Conservation (phyloP, 768 basidiomycete species). For the Boletus coccyginus region DNA sequence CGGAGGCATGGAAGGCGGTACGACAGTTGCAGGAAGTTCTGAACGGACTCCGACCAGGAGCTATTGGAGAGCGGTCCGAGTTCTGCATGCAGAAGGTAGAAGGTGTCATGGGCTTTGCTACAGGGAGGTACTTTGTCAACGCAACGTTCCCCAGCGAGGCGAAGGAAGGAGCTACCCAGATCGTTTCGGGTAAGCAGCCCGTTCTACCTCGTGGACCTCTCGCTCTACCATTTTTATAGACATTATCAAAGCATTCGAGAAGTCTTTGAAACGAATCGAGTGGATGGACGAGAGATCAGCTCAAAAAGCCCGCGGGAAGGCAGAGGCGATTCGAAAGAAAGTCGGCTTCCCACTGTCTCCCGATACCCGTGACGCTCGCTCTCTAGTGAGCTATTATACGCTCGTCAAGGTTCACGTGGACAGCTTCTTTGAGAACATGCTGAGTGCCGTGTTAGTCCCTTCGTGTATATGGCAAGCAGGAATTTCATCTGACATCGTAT, state of each 20-base stretch:
- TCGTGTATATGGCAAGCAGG: neutral
- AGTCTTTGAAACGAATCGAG: conserved; percentile 64
- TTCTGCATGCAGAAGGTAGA: conserved; percentile 78
- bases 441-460: conserved; percentile 52
- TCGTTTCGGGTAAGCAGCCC: conserved; percentile 64
- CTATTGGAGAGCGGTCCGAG: conserved; percentile 77
- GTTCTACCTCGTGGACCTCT: neutral
- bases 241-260: conserved; percentile 81
- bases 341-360: conserved; percentile 92
- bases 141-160: conserved; percentile 78
- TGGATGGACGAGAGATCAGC: conserved; percentile 94
- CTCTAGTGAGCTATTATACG: conserved; percentile 73
- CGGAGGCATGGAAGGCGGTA: conserved; percentile 76
- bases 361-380: conserved; percentile 66
- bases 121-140: conserved; percentile 87
- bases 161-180: conserved; percentile 72
- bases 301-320: conserved; percentile 81
- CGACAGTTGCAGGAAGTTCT: conserved; percentile 69
- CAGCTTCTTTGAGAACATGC: conserved; percentile 83
- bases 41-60: conserved; percentile 84
- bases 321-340: conserved; percentile 59
- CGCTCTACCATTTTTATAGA: conserved; percentile 39
- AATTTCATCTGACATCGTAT: conserved; percentile 9
- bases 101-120: conserved; percentile 77
- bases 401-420: conserved; percentile 60